A percentile compares a stretch with the other conserved stretches of the same genome.
phyloP scores from a whole-genome alignment of 129 eudicot genomes.

The Ambrosia artemisiifolia region DNA sequence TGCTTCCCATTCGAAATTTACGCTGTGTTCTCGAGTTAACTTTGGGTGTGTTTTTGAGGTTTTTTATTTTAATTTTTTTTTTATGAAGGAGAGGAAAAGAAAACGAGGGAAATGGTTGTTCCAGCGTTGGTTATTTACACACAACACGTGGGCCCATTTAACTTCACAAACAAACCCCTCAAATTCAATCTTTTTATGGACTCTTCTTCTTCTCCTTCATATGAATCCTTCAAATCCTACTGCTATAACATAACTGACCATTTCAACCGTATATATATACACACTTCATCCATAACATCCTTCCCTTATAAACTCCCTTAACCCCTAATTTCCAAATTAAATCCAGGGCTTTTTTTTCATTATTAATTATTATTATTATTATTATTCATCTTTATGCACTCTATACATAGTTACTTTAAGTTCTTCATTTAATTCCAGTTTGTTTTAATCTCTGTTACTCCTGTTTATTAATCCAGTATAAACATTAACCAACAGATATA shows the following conservation, averaged over 20 bases:
- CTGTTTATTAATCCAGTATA: background rate
- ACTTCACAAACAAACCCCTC: conserved; percentile 18
- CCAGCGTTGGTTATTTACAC: background rate
- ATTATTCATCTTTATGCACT: too few relatives aligned
- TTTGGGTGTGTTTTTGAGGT: too few relatives aligned
- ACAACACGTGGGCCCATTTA: conserved; percentile 27
- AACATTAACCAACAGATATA: background rate
- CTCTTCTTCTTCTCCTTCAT: conserved; percentile 24
- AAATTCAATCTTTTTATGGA: conserved; percentile 32
- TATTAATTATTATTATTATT: too few relatives aligned
- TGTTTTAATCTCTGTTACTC: background rate
- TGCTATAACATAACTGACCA: background rate
- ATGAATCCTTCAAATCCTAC: conserved; percentile 23
- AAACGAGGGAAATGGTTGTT: too few relatives aligned
- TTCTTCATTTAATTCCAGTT: conserved; percentile 12
- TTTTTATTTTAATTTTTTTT: too few relatives aligned
- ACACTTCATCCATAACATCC: background rate
- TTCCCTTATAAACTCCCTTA: background rate
- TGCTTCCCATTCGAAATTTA: too few relatives aligned
- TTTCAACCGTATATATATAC: conserved; percentile 7
- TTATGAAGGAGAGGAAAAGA: too few relatives aligned
- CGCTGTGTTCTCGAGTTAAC: too few relatives aligned
- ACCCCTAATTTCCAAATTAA: conserved; percentile 14
- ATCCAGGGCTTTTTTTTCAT: conserved; percentile 14
- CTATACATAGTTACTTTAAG: too few relatives aligned